Base-by-base conservation (phyloP, 768 basidiomycete genomes). In the Boletus subcaerulescens region DNA sequence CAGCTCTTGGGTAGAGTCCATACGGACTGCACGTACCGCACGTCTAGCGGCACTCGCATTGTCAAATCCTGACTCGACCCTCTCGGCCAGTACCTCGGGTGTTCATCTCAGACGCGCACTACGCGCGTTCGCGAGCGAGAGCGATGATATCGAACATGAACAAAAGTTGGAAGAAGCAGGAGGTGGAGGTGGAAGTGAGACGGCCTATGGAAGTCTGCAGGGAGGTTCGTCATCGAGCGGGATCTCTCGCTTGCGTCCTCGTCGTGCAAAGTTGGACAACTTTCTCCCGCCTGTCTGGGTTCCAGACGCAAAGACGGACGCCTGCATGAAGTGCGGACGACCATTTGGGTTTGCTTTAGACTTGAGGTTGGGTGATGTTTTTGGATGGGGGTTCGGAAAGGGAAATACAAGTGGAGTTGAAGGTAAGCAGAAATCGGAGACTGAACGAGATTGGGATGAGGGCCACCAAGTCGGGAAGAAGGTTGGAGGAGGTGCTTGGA, bases 231-330 rank as follows among this genome's bases (percentile, higher is more conserved):
- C 59, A 8, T 44, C 11, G 31, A 8, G 24, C 5, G 24, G 7
- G 31, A 44, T 38, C 4, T n/a, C 46, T 46, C 48, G 50, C 8
- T 33, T 51, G n/a, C 60, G 56, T 17, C 54, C 44, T n/a, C 66
- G 61, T 44, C 69, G 69, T 18, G 71, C 69, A 31, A 56, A 59
- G 18, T 31, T 71, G 40, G 66, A 68, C 22, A 66, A 89, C 69
- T 96, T 93, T 75, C 83, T 93, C 2, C 93, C 94, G 5, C 89
- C 94, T 0, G 82, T 96, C 24, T 97, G 94, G 94, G 86, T 95
- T 31, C 92, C 94, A 0, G 92, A 97, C 65, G 81, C 83, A 55
- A 89, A 81, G 68, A 86, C 90, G n/a, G 80, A 82, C 50, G 76
- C 79, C 20, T 97, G 94, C 66, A 93, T 93, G 92, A 77, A 89